Conservation (phyloP, 2,329 filamentous ascomycete genomes). For the Ophiostoma himal-ulmi region DNA sequence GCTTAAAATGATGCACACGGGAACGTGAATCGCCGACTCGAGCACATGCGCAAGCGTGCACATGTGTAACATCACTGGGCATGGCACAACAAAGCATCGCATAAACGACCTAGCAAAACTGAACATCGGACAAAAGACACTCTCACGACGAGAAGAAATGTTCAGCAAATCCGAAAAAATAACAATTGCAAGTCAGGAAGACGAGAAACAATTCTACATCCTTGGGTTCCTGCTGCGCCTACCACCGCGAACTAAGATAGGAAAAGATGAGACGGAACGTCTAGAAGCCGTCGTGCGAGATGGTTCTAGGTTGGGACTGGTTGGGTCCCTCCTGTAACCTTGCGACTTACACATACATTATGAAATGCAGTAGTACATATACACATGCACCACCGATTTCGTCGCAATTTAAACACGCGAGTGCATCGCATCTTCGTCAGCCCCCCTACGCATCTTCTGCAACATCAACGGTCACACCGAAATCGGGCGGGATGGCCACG, state of each 20-base stretch:
- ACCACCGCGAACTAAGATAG: conserved; percentile 2
- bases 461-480: neutral
- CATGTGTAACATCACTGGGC: neutral
- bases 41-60: neutral
- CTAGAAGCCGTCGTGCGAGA: neutral
- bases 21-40: neutral
- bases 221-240: conserved; percentile 13
- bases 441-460: neutral
- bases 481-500: neutral
- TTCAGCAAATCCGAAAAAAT: neutral
- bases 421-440: neutral
- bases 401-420: too few species aligned
- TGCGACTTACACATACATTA: neutral
- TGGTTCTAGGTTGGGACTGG: neutral
- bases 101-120: neutral
- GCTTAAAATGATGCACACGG: neutral
- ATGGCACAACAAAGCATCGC: neutral
- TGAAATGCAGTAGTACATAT: neutral
- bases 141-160: neutral
- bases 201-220: neutral
- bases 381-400: neutral
- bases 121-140: neutral
- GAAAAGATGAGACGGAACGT: conserved; percentile 2
- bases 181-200: neutral
- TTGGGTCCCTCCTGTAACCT: conserved; percentile 2